Evolutionary conservation across 2,329 filamentous ascomycete species (phyloP).

Genomic region (Tolypocladium endophyticum): DNA sequence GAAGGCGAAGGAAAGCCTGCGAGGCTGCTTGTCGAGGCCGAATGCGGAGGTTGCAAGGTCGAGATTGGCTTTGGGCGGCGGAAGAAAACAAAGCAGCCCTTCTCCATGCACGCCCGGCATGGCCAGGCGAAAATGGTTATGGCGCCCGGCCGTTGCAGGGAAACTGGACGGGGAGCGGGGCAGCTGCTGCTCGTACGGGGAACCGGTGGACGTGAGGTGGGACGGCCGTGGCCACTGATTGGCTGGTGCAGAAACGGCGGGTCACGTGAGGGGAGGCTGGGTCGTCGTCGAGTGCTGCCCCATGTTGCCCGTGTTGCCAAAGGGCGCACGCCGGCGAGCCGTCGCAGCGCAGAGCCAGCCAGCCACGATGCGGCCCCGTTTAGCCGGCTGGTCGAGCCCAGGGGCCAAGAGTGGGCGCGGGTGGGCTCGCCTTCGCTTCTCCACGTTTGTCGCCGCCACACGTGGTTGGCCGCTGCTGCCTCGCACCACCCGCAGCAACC

Average conservation of each 20-base stretch:
- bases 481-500: not conserved
- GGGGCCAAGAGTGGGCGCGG: not conserved
- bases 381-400: too few species aligned
- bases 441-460: not conserved
- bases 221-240: not conserved
- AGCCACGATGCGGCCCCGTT: too few species aligned
- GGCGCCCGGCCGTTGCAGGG: not conserved
- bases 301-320: too few species aligned
- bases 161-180: not conserved
- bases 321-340: too few species aligned
- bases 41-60: conserved; percentile 17
- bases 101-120: not conserved
- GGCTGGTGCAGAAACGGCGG: not conserved
- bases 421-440: not conserved
- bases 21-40: conserved; percentile 15
- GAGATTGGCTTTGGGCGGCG: not conserved
- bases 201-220: not conserved
- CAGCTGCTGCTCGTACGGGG: too few species aligned
- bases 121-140: not conserved
- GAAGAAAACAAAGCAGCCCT: not conserved
- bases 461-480: not conserved
- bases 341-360: too few species aligned
- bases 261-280: not conserved
- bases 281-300: too few species aligned
- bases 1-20: conserved; percentile 1